Evolutionary conservation across 1,284 basidiomycete genomes (phyloP).

Genomic region (Moniliophthora roreri): DNA sequence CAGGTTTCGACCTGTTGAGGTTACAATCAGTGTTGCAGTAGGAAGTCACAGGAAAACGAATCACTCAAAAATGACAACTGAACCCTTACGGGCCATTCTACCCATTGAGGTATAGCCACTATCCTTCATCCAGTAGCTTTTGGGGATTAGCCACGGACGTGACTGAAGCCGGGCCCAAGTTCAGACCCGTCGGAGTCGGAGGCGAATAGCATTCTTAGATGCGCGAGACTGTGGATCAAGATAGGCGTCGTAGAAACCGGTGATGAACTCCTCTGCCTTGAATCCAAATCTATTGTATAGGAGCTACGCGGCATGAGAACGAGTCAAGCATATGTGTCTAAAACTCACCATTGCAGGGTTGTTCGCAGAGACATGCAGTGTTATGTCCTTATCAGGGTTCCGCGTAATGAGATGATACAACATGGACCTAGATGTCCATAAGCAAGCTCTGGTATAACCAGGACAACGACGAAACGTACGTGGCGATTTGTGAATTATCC

Average conservation of each 20-base stretch:
- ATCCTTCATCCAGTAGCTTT: too few species aligned
- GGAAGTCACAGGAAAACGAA: too few species aligned
- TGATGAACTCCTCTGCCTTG: conserved; percentile 80
- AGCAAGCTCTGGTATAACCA: background rate
- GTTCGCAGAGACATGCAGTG: conserved; percentile 76
- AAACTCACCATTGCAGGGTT: conserved; percentile 70
- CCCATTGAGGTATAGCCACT: too few species aligned
- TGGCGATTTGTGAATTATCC: conserved; percentile 75
- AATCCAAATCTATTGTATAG: conserved; percentile 82
- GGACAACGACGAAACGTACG: conserved; percentile 40
- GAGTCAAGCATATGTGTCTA: background rate
- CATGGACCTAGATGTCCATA: conserved; percentile 54
- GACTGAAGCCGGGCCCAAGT: background rate
- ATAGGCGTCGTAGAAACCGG: conserved; percentile 77
- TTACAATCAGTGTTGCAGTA: too few species aligned
- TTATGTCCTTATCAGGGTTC: conserved; percentile 73
- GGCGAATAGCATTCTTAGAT: conserved; percentile 75
- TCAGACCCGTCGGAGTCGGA: conserved; percentile 37
- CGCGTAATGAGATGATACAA: conserved; percentile 69
- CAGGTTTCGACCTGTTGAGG: too few species aligned
- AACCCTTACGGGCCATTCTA: too few species aligned
- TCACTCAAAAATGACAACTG: too few species aligned
- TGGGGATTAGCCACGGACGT: too few species aligned
- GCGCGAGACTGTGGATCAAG: conserved; percentile 61
- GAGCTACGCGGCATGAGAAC: conserved; percentile 39